These are phyloP conservation scores for Pycnococcus provasolii DNA, from an alignment of 139 green algal species.

Conservation along the genomic window DNA sequence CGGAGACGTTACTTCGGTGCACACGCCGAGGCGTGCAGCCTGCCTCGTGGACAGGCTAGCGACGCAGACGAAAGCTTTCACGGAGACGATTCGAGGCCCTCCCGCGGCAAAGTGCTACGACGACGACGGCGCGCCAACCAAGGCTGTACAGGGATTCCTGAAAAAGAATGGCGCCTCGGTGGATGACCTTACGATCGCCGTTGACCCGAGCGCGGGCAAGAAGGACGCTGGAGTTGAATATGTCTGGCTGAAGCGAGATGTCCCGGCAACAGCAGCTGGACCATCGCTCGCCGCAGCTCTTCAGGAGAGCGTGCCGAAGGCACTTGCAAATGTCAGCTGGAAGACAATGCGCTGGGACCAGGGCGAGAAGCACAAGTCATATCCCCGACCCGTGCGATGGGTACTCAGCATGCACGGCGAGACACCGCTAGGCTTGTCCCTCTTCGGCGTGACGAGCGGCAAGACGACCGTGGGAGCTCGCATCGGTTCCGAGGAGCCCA, in stretches of 20 bases:
- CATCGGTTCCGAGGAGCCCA: conserved; percentile 27
- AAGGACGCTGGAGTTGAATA: conserved; percentile 79
- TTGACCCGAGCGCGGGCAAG: conserved; percentile 46
- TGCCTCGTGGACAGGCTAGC: conserved; percentile 67
- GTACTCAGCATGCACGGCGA: conserved; percentile 83
- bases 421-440: conserved; percentile 53
- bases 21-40: conserved; percentile 71
- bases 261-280: too few relatives aligned
- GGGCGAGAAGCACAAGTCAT: conserved; percentile 38
- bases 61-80: conserved; percentile 39
- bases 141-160: conserved; percentile 85
- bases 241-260: conserved; percentile 47
- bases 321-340: neutral
- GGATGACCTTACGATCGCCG: conserved; percentile 28
- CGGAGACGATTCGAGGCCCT: conserved; percentile 67
- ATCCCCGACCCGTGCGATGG: conserved; percentile 84
- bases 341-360: conserved; percentile 85
- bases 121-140: conserved; percentile 56
- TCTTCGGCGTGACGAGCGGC: conserved; percentile 35
- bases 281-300: too few relatives aligned
- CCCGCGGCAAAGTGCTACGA: conserved; percentile 59
- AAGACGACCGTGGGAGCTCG: conserved; percentile 53
- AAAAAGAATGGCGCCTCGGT: conserved; percentile 66
- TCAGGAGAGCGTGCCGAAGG: too few relatives aligned
- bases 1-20: conserved; percentile 52